Evolutionary conservation across 2,329 filamentous ascomycete genomes (phyloP).

Genomic region (Pseudocercospora macadamiae): DNA sequence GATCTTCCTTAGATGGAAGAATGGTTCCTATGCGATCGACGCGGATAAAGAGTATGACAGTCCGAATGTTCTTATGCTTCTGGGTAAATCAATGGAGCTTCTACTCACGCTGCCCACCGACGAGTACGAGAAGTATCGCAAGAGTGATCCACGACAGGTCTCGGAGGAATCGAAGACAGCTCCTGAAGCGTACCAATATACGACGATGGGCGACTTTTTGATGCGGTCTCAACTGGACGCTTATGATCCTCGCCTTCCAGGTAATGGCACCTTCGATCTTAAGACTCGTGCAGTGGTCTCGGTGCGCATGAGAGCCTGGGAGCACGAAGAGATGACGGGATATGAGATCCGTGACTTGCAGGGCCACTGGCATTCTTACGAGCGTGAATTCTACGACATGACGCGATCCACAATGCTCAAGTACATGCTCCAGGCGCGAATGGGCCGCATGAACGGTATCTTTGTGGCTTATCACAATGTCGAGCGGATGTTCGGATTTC

Average conservation of each 20-base stretch:
- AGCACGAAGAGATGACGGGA: slow-evolving; percentile 73
- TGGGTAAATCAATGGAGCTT: slow-evolving; percentile 97
- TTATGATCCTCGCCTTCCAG: slow-evolving; percentile 80
- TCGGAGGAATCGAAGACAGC: slow-evolving; percentile 71
- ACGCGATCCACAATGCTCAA: slow-evolving; percentile 92
- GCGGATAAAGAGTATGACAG: slow-evolving; percentile 90
- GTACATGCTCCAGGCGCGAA: slow-evolving; percentile 93
- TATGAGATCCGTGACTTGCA: slow-evolving; percentile 81
- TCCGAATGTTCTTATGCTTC: slow-evolving; percentile 83
- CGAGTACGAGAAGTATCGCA: slow-evolving; percentile 83
- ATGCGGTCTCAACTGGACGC: slow-evolving; percentile 96
- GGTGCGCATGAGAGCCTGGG: slow-evolving; percentile 80
- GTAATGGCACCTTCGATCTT: slow-evolving; percentile 91
- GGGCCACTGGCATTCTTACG: slow-evolving; percentile 87
- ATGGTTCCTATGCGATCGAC: slow-evolving; percentile 91
- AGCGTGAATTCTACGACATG: slow-evolving; percentile 97
- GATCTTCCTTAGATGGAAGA: slow-evolving; percentile 78
- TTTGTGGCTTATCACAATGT: slow-evolving; percentile 97
- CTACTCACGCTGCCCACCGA: slow-evolving; percentile 80
- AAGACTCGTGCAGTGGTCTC: slow-evolving; percentile 92
- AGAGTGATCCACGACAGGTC: slow-evolving; percentile 67
- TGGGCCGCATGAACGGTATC: slow-evolving; percentile 98
- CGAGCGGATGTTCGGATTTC: slow-evolving; percentile 93
- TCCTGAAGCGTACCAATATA: slow-evolving; percentile 84
- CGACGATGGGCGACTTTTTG: slow-evolving; percentile 81